Conservation (phyloP, 805 yeast genomes). For the Saturnispora quitensis region DNA sequence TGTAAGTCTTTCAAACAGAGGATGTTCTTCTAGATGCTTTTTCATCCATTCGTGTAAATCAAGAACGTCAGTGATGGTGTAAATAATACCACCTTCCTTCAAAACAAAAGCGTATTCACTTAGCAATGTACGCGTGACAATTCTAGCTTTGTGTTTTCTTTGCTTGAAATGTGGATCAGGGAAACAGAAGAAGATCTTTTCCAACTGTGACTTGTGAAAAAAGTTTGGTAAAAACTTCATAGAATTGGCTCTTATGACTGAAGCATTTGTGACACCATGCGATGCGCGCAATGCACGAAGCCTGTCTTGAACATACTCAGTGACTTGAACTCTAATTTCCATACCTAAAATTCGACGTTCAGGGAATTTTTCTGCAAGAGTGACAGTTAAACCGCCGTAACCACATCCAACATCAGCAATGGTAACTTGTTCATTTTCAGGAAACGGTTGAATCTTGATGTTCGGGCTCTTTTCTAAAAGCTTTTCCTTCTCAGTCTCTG, state of each 20-base stretch:
- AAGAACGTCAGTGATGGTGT: slow-evolving; percentile 92
- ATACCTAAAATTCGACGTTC: slow-evolving; percentile 75
- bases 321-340: slow-evolving; percentile 97
- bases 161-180: slow-evolving; percentile 99
- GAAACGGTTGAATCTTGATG: slow-evolving; percentile 20
- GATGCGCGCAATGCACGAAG: slow-evolving; percentile 78
- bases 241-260: slow-evolving; percentile 89
- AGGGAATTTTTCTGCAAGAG: slow-evolving; percentile 71
- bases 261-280: slow-evolving; percentile 63
- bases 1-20: slow-evolving; percentile 73
- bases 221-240: slow-evolving; percentile 97
- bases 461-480: slow-evolving; percentile 26
- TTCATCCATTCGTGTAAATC: slow-evolving; percentile 97
- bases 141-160: slow-evolving; percentile 94
- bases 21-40: slow-evolving; percentile 81
- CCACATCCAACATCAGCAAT: slow-evolving; percentile 98
- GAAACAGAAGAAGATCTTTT: slow-evolving; percentile 94
- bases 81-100: slow-evolving; percentile 77
- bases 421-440: slow-evolving; percentile 38
- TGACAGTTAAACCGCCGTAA: slow-evolving; percentile 82
- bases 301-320: slow-evolving; percentile 93
- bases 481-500: slow-evolving; percentile 27
- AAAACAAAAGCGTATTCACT: slow-evolving; percentile 90
- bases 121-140: slow-evolving; percentile 78
- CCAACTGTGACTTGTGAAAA: slow-evolving; percentile 70